A percentile compares a stretch with the other conserved stretches of the same genome.
Conservation (phyloP, 1,284 basidiomycete genomes). For the Ceratobasidium sp. region DNA sequence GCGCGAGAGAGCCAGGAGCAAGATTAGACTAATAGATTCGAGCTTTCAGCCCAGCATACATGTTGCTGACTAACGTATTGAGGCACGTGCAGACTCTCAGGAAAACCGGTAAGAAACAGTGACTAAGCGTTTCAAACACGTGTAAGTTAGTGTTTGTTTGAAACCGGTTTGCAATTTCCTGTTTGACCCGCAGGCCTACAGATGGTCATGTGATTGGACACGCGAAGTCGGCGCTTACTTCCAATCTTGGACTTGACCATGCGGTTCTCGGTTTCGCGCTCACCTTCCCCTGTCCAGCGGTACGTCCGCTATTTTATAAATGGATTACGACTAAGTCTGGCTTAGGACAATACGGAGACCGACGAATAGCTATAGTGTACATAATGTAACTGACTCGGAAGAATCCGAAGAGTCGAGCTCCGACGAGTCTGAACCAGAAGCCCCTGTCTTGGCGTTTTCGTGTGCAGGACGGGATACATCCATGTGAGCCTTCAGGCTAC, state of each 20-base stretch:
- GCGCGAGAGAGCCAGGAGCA: no score
- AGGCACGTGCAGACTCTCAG: no score
- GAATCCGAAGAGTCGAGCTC: constrained; percentile 1
- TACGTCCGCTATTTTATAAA: no score
- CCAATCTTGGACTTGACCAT: constrained; percentile 19
- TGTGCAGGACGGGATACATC: constrained; percentile 28
- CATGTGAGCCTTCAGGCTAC: neutral
- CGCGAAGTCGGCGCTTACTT: constrained; percentile 1
- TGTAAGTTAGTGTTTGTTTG: no score
- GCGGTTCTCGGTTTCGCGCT: constrained; percentile 42
- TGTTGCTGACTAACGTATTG: no score
- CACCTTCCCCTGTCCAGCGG: constrained; percentile 32
- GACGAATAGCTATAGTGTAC: constrained; percentile 32
- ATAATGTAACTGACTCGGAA: constrained; percentile 26
- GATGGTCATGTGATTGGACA: constrained; percentile 16
- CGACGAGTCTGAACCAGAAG: constrained; percentile 2
- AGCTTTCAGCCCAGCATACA: no score
- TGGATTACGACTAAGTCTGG: neutral
- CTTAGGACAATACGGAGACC: constrained; percentile 16
- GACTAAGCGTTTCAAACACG: no score
- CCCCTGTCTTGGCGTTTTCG: constrained; percentile 39
- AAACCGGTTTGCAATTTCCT: no score
- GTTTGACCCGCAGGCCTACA: no score
- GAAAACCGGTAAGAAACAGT: no score
- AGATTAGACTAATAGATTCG: no score